A percentile compares a stretch with the other conserved stretches of the same genome.
Conservation (phyloP, 352 stramenopile species). For the Globisporangium uncinulatum region DNA sequence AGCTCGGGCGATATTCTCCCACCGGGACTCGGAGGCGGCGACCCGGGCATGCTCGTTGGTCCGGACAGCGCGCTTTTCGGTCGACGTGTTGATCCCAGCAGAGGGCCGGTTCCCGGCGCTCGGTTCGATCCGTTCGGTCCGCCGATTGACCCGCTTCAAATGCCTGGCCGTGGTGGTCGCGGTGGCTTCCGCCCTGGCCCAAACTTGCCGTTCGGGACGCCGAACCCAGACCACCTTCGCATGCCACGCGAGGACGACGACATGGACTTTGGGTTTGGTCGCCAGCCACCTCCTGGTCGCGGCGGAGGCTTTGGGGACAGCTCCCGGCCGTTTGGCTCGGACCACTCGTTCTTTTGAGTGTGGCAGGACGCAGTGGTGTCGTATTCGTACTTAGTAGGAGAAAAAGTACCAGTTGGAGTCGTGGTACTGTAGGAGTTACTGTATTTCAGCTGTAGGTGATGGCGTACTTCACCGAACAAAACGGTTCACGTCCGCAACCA, state of each 20-base stretch:
- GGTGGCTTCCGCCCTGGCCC: slow-evolving; percentile 34
- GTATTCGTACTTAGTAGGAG: not conserved
- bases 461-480: too few relatives aligned
- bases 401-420: too few relatives aligned
- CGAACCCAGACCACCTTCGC: slow-evolving; percentile 72
- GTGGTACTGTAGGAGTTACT: too few relatives aligned
- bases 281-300: slow-evolving; percentile 21
- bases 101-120: slow-evolving; percentile 59
- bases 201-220: slow-evolving; percentile 63
- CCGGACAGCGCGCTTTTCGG: slow-evolving; percentile 74
- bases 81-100: slow-evolving; percentile 39
- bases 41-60: slow-evolving; percentile 69
- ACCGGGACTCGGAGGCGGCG: slow-evolving; percentile 45
- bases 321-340: slow-evolving; percentile 48
- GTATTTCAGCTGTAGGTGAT: too few relatives aligned
- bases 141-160: slow-evolving; percentile 40
- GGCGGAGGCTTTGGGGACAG: slow-evolving; percentile 22
- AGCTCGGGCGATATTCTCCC: slow-evolving; percentile 65
- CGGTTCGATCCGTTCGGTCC: slow-evolving; percentile 84
- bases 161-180: slow-evolving; percentile 30
- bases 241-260: slow-evolving; percentile 62
- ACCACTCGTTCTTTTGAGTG: slow-evolving; percentile 53
- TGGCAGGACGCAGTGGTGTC: not conserved
- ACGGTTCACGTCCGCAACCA: not conserved
- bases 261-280: slow-evolving; percentile 42